Conservation (phyloP, 2,329 filamentous ascomycete species). For the Apiospora kogelbergensis region DNA sequence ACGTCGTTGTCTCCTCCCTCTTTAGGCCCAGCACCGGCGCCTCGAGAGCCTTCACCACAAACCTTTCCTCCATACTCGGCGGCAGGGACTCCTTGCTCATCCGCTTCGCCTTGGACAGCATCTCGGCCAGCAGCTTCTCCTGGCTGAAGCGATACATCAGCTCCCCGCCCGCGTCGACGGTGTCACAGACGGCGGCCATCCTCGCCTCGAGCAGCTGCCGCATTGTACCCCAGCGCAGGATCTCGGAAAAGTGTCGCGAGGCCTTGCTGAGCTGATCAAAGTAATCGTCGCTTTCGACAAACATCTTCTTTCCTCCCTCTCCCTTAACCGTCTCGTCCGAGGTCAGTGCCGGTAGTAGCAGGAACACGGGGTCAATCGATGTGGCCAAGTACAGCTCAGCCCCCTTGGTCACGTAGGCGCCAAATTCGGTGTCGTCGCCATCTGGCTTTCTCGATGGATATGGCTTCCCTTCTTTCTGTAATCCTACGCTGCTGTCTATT, state of each 20-base stretch:
- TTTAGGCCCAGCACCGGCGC: conserved; percentile 71
- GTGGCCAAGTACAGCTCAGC: conserved; percentile 84
- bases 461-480: conserved; percentile 18
- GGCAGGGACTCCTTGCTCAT: conserved; percentile 70
- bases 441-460: conserved; percentile 17
- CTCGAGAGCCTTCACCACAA: conserved; percentile 74
- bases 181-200: conserved; percentile 74
- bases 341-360: conserved; percentile 72
- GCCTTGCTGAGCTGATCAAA: conserved; percentile 61
- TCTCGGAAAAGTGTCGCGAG: conserved; percentile 57
- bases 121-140: conserved; percentile 63
- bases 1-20: conserved; percentile 39
- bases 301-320: conserved; percentile 58
- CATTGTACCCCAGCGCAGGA: conserved; percentile 51
- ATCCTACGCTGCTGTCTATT: conserved; percentile 38
- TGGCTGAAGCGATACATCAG: conserved; percentile 80
- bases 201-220: conserved; percentile 59
- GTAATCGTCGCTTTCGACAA: conserved; percentile 70
- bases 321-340: conserved; percentile 36
- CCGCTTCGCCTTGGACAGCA: conserved; percentile 70
- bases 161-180: conserved; percentile 79
- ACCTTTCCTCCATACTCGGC: conserved; percentile 79
- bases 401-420: conserved; percentile 55
- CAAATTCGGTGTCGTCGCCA: conserved; percentile 15
- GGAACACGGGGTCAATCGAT: conserved; percentile 78